phyloP scores from a whole-genome alignment of 306 rosid species.

The Leucaena leucocephala region DNA sequence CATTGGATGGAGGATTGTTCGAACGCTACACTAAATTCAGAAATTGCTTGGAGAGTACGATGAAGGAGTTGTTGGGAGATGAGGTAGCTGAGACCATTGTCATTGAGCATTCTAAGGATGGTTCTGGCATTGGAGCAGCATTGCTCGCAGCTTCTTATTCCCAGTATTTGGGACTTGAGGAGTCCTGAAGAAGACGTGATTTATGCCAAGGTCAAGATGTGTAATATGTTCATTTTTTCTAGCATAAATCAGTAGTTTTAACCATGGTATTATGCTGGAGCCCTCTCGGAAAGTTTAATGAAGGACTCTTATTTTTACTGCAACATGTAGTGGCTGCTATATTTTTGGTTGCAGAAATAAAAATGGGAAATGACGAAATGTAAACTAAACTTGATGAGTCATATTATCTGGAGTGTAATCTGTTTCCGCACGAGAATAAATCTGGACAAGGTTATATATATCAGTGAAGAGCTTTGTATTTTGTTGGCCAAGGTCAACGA shows the following conservation, averaged over 20 bases:
- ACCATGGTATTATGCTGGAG: conserved; percentile 34
- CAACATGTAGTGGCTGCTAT: conserved; percentile 32
- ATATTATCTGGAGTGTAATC: conserved; percentile 39
- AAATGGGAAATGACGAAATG: conserved; percentile 36
- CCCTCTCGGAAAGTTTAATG: conserved; percentile 18
- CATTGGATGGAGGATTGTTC: conserved; percentile 90
- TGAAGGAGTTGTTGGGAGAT: conserved; percentile 81
- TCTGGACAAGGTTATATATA: neutral
- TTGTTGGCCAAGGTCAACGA: neutral
- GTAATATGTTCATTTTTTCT: conserved; percentile 38
- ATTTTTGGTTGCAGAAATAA: conserved; percentile 47
- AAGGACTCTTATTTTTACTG: conserved; percentile 34
- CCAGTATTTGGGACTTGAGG: conserved; percentile 66
- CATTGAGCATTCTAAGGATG: conserved; percentile 75
- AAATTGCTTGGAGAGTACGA: conserved; percentile 69
- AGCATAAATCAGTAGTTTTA: conserved; percentile 30
- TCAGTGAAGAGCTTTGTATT: neutral
- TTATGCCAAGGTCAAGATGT: conserved; percentile 35
- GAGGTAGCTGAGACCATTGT: conserved; percentile 59
- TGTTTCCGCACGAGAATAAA: conserved; percentile 46
- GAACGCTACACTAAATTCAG: conserved; percentile 86
- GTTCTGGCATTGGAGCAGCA: conserved; percentile 96
- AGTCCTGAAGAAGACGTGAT: conserved; percentile 47
- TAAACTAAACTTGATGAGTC: conserved; percentile 35
- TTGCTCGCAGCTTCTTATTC: conserved; percentile 97